phyloP scores from a whole-genome alignment of 208 protist genomes.

The Wallacemonas sp. region DNA sequence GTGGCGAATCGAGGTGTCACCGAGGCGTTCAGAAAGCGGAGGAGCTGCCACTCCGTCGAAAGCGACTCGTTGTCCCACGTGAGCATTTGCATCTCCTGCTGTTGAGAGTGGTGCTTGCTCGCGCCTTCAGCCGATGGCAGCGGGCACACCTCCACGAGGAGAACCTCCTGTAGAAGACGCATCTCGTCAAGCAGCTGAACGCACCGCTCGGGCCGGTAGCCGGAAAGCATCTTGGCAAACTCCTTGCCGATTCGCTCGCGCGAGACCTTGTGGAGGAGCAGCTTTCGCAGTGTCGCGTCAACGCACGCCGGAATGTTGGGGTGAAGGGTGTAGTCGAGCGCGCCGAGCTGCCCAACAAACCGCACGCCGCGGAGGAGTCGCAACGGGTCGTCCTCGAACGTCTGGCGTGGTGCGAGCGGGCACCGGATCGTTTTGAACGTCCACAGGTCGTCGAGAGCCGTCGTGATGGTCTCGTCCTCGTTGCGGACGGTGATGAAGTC shows the following conservation, averaged over 20 bases:
- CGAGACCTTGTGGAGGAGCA: conserved; percentile 80
- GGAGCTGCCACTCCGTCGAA: conserved; percentile 17
- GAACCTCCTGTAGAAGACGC: conserved; percentile 60
- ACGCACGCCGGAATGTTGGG: conserved; percentile 50
- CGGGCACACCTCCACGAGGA: conserved; percentile 54
- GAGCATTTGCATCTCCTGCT: conserved; percentile 4
- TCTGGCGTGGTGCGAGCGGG: conserved; percentile 78
- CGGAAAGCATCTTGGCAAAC: conserved; percentile 79
- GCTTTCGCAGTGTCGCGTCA: conserved; percentile 47
- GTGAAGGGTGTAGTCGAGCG: conserved; percentile 86
- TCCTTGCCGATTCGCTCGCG: conserved; percentile 87
- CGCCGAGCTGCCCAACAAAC: conserved; percentile 89
- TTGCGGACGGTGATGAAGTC: conserved; percentile 75
- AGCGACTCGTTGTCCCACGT: conserved; percentile 25
- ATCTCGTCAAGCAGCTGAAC: conserved; percentile 56
- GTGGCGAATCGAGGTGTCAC: conserved; percentile 38
- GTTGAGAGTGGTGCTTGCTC: conserved; percentile 4
- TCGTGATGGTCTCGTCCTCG: conserved; percentile 36
- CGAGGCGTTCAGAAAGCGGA: conserved; percentile 36
- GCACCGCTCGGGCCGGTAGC: conserved; percentile 56
- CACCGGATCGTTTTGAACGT: conserved; percentile 84
- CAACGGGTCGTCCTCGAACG: conserved; percentile 94
- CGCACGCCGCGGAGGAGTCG: conserved; percentile 93
- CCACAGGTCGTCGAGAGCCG: conserved; percentile 89
- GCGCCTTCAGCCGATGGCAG: neutral